Evolutionary conservation across 108 stramenopile species (phyloP), one percentile per base, ranked within the genome.

Genomic region (Licmophora abbreviata): DNA sequence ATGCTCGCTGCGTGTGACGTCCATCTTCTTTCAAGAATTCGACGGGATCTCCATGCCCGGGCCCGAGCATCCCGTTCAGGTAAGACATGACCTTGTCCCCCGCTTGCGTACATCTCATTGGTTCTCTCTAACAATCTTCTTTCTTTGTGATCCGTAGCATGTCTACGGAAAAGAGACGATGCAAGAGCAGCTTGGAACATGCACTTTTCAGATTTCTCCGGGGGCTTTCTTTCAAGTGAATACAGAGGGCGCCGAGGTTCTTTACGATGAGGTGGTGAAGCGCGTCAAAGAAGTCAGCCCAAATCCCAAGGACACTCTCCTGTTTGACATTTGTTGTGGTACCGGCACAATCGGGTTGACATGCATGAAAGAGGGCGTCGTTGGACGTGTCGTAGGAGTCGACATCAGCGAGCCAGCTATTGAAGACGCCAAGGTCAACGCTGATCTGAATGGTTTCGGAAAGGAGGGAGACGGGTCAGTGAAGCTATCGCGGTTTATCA

Each of bases 201-300:
- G 85, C 51, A 74, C 58, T 10, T 97, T 94, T 58, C 81, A 79
- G 57, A 87, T 97, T n/a, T 87, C 84, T 20, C 90, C 93, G 2
- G 77, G 79, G 23, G 93, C 96, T 11, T 97, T 97, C 73, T 97
- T 97, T 61, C 96, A 97, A 61, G 91, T 92, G 0, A 96, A 92
- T 35, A 93, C 92, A 3, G 65, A 58, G 28, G 83, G 85, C 25
- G 92, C 93, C 0, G 92, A 94, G 46, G 56, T 74, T 11, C 73
- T 96, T 6, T 96, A 93, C 66, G 53, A 63, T 24, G 69, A 81
- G 51, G 84, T 91, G 2, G 73, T 88, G 27, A 85, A 93, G 24
- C 53, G 58, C 40, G 58, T 85, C n/a, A 68, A 54, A 43, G 76
- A 74, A 61, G 71, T 83, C 21, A 77, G 71, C 17, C 14, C 22